These are phyloP conservation scores for Alisma plantagoaquatica DNA, from an alignment of 106 monocot genomes.

Conservation along the genomic window DNA sequence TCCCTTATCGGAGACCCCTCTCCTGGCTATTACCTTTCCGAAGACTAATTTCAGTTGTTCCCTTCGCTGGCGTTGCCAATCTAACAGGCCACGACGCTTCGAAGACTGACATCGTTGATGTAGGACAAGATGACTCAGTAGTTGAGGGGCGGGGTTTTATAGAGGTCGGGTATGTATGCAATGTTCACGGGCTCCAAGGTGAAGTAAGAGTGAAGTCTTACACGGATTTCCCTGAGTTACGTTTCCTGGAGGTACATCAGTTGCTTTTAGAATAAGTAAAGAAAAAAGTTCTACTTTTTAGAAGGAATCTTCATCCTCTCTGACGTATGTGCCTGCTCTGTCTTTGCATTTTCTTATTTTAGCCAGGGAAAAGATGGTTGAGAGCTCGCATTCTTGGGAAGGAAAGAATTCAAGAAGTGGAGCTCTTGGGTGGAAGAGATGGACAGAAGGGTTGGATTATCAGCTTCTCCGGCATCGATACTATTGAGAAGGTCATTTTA, in stretches of 20 bases:
- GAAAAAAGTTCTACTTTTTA: too few relatives aligned
- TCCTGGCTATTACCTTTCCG: too few relatives aligned
- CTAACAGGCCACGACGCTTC: too few relatives aligned
- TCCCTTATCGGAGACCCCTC: too few relatives aligned
- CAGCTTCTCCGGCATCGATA: constrained; percentile 49
- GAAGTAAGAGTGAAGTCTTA: constrained; percentile 40
- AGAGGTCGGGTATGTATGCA: constrained; percentile 39
- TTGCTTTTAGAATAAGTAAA: too few relatives aligned
- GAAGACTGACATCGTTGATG: too few relatives aligned
- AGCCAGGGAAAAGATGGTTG: constrained; percentile 94
- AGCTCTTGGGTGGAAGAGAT: constrained; percentile 54
- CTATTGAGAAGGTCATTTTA: constrained; percentile 51
- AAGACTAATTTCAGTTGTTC: too few relatives aligned
- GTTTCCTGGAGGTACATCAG: constrained; percentile 49
- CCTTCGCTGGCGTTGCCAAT: too few relatives aligned
- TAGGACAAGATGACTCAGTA: too few relatives aligned
- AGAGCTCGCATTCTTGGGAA: constrained; percentile 42
- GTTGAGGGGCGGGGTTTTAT: constrained; percentile 14
- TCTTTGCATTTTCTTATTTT: too few relatives aligned
- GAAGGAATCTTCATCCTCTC: too few relatives aligned
- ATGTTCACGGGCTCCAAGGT: constrained; percentile 45
- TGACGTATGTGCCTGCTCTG: not conserved
- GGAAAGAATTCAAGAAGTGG: constrained; percentile 41
- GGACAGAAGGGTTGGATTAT: constrained; percentile 83
- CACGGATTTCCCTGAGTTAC: constrained; percentile 57